Evolutionary conservation across 768 basidiomycete genomes (phyloP).

Genomic region (Leccinum pellstonianum): DNA sequence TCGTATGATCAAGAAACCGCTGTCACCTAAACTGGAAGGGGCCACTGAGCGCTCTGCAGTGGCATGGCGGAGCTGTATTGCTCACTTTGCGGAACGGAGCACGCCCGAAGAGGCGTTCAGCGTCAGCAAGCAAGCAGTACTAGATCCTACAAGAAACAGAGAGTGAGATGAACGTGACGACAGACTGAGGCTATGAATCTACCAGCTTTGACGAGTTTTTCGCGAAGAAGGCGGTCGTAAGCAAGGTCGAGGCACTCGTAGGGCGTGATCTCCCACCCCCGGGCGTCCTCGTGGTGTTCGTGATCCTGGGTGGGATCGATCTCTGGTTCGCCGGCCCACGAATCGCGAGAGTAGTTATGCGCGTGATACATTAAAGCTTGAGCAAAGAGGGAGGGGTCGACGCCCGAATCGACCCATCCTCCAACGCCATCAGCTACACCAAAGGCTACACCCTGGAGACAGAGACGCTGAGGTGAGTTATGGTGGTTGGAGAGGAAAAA

Average conservation of each 20-base stretch:
- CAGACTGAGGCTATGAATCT: constrained; percentile 24
- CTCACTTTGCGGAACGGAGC: constrained; percentile 76
- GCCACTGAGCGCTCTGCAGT: constrained; percentile 5
- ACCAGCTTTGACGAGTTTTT: constrained; percentile 59
- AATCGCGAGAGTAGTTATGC: constrained; percentile 64
- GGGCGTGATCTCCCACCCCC: constrained; percentile 69
- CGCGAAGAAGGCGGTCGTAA: constrained; percentile 66
- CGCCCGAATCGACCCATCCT: constrained; percentile 81
- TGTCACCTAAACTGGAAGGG: constrained; percentile 66
- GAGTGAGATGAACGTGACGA: neutral
- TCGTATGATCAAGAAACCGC: constrained; percentile 71
- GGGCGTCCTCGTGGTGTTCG: constrained; percentile 56
- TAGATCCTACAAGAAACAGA: constrained; percentile 56
- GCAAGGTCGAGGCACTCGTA: constrained; percentile 71
- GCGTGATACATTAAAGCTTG: constrained; percentile 91
- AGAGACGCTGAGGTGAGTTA: constrained; percentile 23
- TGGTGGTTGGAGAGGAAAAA: constrained; percentile 6
- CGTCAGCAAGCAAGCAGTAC: constrained; percentile 76
- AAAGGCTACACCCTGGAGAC: constrained; percentile 65
- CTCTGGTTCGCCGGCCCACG: constrained; percentile 84
- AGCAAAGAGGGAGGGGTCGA: constrained; percentile 87
- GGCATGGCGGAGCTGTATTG: constrained; percentile 7
- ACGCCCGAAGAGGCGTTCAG: constrained; percentile 73
- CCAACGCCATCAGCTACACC: constrained; percentile 94
- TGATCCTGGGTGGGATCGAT: constrained; percentile 75